Base-by-base conservation (phyloP, 1,284 basidiomycete genomes). In the Chalciporus sp. region DNA sequence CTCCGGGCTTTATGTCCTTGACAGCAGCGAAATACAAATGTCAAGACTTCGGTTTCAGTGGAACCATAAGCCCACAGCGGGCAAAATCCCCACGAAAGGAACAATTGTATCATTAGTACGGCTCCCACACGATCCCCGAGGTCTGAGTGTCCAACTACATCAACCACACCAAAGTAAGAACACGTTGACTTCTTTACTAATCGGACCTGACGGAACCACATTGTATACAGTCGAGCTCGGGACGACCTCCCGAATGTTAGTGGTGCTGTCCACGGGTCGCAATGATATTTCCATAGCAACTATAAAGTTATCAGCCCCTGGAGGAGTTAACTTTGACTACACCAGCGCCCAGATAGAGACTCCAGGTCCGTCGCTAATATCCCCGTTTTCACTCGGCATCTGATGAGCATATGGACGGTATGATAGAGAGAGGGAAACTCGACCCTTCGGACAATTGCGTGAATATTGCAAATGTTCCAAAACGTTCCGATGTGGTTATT, bases 181-280 rank as follows among this genome's bases (percentile, higher is more conserved):
- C 27, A 16, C 19, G 27, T 26, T 29, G 57, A 46, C 14, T 54
- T 57, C 37, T 42, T 49, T 23, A 28, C 20, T 47, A 42, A 9
- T 40, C 4, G 19, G 28, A 9, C 27, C 58, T 56, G 45, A 44
- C 43, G 42, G 50, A 42, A 11, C 45, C 54, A 50, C 52, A 52
- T 56, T 31, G 49, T 43, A 20, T 43, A 49, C 14, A 92, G 91
- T 90, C 55, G 81, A 86, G 64, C 79, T 93, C 27, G 88, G 88
- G 33, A 75, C 76, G 53, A 72, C 77, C 7, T 74, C 86, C 14
- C 74, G 70, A 26, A 69, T 90, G 9, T 72, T 82, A 49, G 69
- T 91, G 27, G 71, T 74, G 3, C 55, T 94, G 14, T 79, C 75
- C 14, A 81, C 84, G 7, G 89, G 91, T 9, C 78, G 88, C 40